Evolutionary conservation across 2,329 filamentous ascomycete genomes (phyloP).

Genomic region (Sclerotinia nivalis): DNA sequence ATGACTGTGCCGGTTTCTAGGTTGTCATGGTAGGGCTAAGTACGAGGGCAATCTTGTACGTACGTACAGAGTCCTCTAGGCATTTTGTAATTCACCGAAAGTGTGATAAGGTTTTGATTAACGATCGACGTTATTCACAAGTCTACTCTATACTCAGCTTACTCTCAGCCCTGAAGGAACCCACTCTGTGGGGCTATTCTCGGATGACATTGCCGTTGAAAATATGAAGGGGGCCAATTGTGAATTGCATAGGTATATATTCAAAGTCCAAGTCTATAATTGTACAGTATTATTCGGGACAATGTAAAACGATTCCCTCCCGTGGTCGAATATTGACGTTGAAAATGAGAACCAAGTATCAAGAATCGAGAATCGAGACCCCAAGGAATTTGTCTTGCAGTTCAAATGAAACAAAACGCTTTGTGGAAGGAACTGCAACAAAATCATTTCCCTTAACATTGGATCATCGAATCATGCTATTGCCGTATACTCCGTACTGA

Average conservation of each 20-base stretch:
- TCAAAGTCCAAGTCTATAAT: no score
- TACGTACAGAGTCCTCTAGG: no score
- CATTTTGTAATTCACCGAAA: neutral
- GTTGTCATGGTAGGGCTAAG: neutral
- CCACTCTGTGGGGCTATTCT: neutral
- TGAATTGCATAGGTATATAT: neutral
- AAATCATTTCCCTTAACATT: neutral
- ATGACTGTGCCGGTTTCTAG: neutral
- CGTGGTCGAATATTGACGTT: no score
- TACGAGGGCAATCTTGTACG: neutral
- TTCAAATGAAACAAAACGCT: no score
- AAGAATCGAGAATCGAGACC: no score
- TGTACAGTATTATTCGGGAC: no score
- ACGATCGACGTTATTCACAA: neutral
- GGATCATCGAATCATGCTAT: neutral
- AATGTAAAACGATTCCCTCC: no score
- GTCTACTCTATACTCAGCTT: neutral
- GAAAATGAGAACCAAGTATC: no score
- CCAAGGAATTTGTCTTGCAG: no score
- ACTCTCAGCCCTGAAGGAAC: neutral
- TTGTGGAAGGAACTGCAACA: neutral
- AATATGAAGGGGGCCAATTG: neutral
- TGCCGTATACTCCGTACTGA: neutral
- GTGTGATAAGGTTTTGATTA: neutral
- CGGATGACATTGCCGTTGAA: neutral